These are phyloP conservation scores for Cephaloascus albidus DNA, from an alignment of 805 yeast genomes.

Conservation along the genomic window DNA sequence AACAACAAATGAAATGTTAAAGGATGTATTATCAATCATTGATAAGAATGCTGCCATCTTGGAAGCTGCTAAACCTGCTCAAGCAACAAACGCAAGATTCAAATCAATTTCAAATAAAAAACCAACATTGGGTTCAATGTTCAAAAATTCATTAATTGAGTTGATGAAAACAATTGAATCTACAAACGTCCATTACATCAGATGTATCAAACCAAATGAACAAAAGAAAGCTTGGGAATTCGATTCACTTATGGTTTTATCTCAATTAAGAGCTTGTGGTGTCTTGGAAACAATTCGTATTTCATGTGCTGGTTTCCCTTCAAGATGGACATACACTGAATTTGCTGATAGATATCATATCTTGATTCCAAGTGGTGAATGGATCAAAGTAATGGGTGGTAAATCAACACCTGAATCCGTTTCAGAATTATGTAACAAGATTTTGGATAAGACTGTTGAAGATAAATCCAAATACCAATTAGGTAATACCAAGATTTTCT, in stretches of 20 bases:
- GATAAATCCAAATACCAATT: conserved; percentile 70
- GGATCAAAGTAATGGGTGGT: conserved; percentile 49
- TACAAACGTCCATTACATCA: conserved; percentile 91
- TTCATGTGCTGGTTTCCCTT: conserved; percentile 97
- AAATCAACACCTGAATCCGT: conserved; percentile 42
- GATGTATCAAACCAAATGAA: conserved; percentile 96
- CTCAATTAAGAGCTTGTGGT: conserved; percentile 97
- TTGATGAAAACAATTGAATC: conserved; percentile 89
- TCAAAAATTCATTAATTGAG: conserved; percentile 85
- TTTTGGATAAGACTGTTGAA: conserved; percentile 55
- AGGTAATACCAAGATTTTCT: conserved; percentile 90
- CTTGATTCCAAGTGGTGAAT: conserved; percentile 60
- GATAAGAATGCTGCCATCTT: conserved; percentile 49
- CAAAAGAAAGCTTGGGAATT: conserved; percentile 93
- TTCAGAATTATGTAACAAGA: conserved; percentile 55
- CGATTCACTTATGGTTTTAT: conserved; percentile 88
- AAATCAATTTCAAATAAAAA: conserved; percentile 51
- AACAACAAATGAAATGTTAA: conserved; percentile 57
- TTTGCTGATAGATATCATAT: conserved; percentile 86
- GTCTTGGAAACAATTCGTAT: conserved; percentile 93
- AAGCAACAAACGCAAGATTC: conserved; percentile 17
- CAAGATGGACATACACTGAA: conserved; percentile 91
- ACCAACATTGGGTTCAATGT: conserved; percentile 92
- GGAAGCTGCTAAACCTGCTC: conserved; percentile 23
- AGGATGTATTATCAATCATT: conserved; percentile 53